Evolutionary conservation across 2,329 filamentous ascomycete genomes (phyloP).

Genomic region (Alternaria sp.): DNA sequence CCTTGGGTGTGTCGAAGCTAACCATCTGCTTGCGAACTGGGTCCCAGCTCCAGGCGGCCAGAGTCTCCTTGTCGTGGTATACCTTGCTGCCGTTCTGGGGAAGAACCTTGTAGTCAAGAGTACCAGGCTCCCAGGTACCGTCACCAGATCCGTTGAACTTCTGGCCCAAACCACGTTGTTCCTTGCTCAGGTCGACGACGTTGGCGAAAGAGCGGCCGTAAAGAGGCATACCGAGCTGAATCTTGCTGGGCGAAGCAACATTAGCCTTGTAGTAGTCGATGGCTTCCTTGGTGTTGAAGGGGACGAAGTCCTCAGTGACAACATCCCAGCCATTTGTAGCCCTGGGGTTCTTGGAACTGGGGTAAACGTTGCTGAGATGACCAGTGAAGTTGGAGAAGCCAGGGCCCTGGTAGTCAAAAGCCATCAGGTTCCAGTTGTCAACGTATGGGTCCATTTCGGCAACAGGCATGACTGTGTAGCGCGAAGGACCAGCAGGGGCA

Average conservation of each 20-base stretch:
- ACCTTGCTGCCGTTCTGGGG: conserved; percentile 35
- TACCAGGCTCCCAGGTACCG: conserved; percentile 37
- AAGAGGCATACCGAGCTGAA: conserved; percentile 40
- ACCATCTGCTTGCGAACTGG: conserved; percentile 30
- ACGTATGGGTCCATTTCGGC: conserved; percentile 54
- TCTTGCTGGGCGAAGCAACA: conserved; percentile 31
- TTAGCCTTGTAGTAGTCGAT: conserved; percentile 36
- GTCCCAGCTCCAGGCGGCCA: conserved; percentile 37
- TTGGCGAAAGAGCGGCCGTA: conserved; percentile 44
- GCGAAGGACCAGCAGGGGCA: conserved; percentile 53
- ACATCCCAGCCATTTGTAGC: conserved; percentile 33
- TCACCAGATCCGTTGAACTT: conserved; percentile 37
- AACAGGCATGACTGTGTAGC: conserved; percentile 52
- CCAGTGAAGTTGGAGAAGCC: conserved; percentile 79
- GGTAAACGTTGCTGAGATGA: conserved; percentile 40
- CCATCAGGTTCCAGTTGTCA: conserved; percentile 70
- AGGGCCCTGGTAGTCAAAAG: conserved; percentile 67
- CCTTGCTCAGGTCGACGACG: conserved; percentile 27
- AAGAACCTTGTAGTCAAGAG: conserved; percentile 41
- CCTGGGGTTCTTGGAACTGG: conserved; percentile 24
- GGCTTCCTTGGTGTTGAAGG: conserved; percentile 40
- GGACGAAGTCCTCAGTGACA: conserved; percentile 5
- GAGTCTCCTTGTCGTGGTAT: conserved; percentile 27
- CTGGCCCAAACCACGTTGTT: conserved; percentile 59
- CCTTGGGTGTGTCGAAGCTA: conserved; percentile 38